Percentiles rank a stretch among this genome's conserved stretches.
These are phyloP conservation scores for Tanozyma kutaoensis DNA, from an alignment of 805 yeast species.

Conservation along the genomic window DNA sequence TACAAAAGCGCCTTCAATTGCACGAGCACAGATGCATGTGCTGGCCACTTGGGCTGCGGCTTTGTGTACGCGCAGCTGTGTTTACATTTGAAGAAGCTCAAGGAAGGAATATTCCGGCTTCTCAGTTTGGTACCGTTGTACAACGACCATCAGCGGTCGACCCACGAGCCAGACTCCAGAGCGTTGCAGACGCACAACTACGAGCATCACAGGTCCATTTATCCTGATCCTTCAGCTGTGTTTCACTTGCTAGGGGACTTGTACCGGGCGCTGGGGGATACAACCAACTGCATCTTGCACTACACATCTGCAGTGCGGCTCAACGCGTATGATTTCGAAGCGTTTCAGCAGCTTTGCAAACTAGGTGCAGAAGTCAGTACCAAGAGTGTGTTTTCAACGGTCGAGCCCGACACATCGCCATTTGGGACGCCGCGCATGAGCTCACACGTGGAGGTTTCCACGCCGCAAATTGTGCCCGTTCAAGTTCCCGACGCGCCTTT, in stretches of 20 bases:
- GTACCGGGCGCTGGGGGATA: conserved; percentile 43
- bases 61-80: conserved; percentile 65
- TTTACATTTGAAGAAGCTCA: conserved; percentile 35
- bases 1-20: conserved; percentile 48
- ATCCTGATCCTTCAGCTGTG: conserved; percentile 63
- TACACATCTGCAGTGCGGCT: conserved; percentile 56
- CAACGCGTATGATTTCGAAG: conserved; percentile 81
- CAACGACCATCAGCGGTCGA: conserved; percentile 7
- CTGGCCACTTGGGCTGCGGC: conserved; percentile 55
- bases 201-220: conserved; percentile 21
- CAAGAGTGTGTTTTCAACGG: conserved; percentile 28
- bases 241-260: conserved; percentile 61
- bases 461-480: conserved; percentile 9
- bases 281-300: conserved; percentile 49
- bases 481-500: conserved; percentile 25
- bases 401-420: too few relatives aligned
- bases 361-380: conserved; percentile 62
- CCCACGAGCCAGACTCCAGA: conserved; percentile 2
- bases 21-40: conserved; percentile 12
- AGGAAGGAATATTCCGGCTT: conserved; percentile 47
- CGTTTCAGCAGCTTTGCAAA: conserved; percentile 61
- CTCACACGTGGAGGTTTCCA: conserved; percentile 4
- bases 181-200: conserved; percentile 16
- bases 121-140: conserved; percentile 16
- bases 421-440: background rate